Evolutionary conservation across 495 filamentous ascomycete species (phyloP), one percentile per base, ranked within the genome.

Genomic region (Penicillium parvum): DNA sequence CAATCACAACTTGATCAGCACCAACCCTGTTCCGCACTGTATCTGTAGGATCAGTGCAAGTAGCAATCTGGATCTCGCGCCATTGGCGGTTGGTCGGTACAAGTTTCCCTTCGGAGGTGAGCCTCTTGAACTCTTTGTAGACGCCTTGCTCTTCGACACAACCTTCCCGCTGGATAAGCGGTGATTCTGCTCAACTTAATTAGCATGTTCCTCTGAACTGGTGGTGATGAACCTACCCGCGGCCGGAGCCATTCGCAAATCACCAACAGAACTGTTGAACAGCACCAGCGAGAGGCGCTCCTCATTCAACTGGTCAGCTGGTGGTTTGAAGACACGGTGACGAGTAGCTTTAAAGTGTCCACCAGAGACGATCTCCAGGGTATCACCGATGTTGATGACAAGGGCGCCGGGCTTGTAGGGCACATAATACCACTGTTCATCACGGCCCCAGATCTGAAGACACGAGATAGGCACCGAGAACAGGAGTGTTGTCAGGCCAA

Each of bases 341-440:
- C 61, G 55, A 30, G 71, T 74, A 16, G 71, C 67, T 54, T 70
- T 71, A 48, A 74, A 74, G 32, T 71, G 71, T 2, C 71, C 71
- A 22, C 71, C 71, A 7, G 71, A 70, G 5, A 74, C 54, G 37
- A 72, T 66, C 54, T 72, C 69, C 7, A 72, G 40, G 4, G 66
- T 65, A 35, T 74, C 68, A 11, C 71, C 71, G 34, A 74, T 63
- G 45, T 74, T 74, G 37, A 72, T 59, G 3, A 74, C 68, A 12
- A 72, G 55, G 1, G 67, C 63, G 6, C 68, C 66, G 5, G 69
- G 67, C 42, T 65, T 66, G 49, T 72, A 70, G 10, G 57, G 57
- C 9, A 72, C 69, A 25, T 66, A 71, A 28, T 66, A 60, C 69
- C 69, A 72, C 49, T 64, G 34, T 11, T 69, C 60, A 32, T 69